Base-by-base conservation (phyloP, 192 early-diverging fungal genomes). In the Podila epicladia region DNA sequence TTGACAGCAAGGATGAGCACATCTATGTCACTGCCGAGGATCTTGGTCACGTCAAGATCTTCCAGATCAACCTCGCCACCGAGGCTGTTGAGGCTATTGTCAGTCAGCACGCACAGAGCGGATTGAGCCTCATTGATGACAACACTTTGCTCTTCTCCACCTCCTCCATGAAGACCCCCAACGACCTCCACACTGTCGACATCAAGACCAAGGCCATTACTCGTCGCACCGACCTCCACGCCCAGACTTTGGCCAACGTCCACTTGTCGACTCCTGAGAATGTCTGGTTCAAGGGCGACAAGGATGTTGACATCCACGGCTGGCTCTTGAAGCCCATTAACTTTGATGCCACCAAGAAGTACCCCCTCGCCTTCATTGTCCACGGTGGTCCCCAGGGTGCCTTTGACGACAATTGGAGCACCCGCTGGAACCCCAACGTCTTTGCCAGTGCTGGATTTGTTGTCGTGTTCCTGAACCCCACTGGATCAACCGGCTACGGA, bases 331-430 rank as follows among this genome's bases (percentile, higher is more conserved):
- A 90, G 60, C 94, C 94, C 33, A 76, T 79, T 15, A 59, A 71
- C 9, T 93, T 93, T 66, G 84, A 91, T 31, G 53, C 83, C 4
- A 62, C 82, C 4, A 85, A 84, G 58, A 88, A 85, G 64, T 95
- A 94, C 61, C 94, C 95, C 38, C 69, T 95, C 3, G 94, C 93
- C 0, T 91, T 93, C 51, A 75, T 95, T 69, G 88, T 96, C 65
- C 95, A 96, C 65, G 95, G 95, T 31, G 95, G 95, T 15, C 95
- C 95, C 24, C 93, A 96, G 75, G 87, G 90, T 58, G 83, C 86
- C 15, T 93, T 87, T 84, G 82, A 71, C 49, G 91, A 94, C 33
- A 83, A 84, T 41, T 92, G 89, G 88, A 88, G 86, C 31, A 86
- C 87, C 13, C 85, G 91, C 32, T 94, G 93, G 92, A 95, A 95